phyloP scores from a whole-genome alignment of 441 rosid genomes.

The Jatropha podagrica region DNA sequence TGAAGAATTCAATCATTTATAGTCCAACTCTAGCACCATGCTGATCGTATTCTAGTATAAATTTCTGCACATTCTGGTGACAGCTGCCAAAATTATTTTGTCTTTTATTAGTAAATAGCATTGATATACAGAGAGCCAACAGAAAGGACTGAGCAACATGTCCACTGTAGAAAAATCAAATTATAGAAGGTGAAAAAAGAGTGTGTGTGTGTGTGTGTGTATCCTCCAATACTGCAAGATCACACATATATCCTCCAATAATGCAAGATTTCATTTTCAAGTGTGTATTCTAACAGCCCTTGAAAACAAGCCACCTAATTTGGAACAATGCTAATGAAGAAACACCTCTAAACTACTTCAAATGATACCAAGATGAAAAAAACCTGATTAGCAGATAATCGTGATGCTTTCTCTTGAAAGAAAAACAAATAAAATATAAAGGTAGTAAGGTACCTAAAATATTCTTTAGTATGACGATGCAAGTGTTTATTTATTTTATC shows the following conservation, averaged over 20 bases:
- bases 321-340: not conserved
- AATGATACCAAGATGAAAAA: constrained; percentile 6
- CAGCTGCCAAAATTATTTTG: not conserved
- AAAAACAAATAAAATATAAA: constrained; percentile 5
- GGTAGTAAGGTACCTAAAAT: not conserved
- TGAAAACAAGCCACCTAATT: not conserved
- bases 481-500: not conserved
- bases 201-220: no score
- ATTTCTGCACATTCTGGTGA: not conserved
- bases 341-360: not conserved
- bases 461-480: not conserved
- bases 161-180: not conserved
- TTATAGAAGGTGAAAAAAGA: not conserved
- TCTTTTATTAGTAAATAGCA: constrained; percentile 1
- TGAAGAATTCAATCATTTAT: not conserved
- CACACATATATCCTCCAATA: not conserved
- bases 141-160: not conserved
- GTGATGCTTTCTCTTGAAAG: not conserved
- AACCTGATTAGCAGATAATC: not conserved
- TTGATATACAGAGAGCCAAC: not conserved
- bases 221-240: not conserved
- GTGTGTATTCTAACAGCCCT: not conserved
- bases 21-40: not conserved
- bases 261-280: constrained; percentile 2
- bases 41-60: not conserved